Evolutionary conservation across 179 eudicot species (phyloP), one percentile per base, ranked within the genome.

Genomic region (Beta macrorhiza): DNA sequence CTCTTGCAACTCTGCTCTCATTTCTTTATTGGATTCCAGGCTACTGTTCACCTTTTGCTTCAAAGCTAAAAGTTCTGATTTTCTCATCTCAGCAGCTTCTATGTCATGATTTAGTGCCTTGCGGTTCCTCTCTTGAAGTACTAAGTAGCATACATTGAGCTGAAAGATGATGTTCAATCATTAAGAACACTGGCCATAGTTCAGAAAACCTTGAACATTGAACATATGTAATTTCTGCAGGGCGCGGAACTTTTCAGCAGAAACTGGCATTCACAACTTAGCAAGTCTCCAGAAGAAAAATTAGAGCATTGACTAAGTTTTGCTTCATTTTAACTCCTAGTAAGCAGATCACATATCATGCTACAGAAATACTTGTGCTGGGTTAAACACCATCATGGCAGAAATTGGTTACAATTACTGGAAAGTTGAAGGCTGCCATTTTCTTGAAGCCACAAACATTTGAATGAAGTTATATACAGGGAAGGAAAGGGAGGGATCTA

Each of bases 1-100:
- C 82, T 81, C 87, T 82, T 85, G 84, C 65, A 90, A 83, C 77
- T 76, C 88, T 51, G 79, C 80, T 79, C 67, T 86, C 53, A 73
- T 37, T 74, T 80, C 83, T 74, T 85, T 83, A 85, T 86, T 89
- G 44, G 89, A 82, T 57, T 88, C 87, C 82, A 89, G 78, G 62
- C 70, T 85, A 77, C 74, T 78, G 32, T 77, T 84, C 79, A 85
- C 68, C 16, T 83, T 83, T 77, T 89, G 74, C 84, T 90, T 88
- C 73, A 62, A 44, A 65, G 89, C 86, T 72, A 84, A 15, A 67
- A 89, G 90, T 81, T 87, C 85, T n/a, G 74, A 75, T 77, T 82
- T 87, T 67, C 83, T 87, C 47, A 64, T 62, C 89, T 91, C 89
- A 78, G 90, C 91, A 42, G 84, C 87, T 64, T 83, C 81, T 56